Conservation (phyloP, 1,284 basidiomycete genomes). For the Schizophyllum commune region DNA sequence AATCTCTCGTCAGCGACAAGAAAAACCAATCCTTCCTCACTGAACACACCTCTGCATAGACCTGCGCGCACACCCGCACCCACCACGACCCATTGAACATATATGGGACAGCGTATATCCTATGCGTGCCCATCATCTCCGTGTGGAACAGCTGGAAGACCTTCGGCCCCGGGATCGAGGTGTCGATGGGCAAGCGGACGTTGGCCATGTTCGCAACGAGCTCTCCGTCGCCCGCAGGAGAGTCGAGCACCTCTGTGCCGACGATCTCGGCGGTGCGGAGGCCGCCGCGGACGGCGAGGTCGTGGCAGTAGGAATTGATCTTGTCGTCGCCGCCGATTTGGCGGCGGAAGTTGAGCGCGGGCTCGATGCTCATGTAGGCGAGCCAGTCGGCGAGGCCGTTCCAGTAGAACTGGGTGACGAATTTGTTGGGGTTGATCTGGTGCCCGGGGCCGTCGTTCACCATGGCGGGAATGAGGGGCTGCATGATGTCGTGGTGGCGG, state of each 20-base stretch:
- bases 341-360: slow-evolving; percentile 68
- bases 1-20: background rate
- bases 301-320: slow-evolving; percentile 72
- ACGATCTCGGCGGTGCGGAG: slow-evolving; percentile 54
- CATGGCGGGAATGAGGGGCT: background rate
- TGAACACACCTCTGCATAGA: slow-evolving; percentile 64
- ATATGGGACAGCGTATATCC: slow-evolving; percentile 36
- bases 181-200: slow-evolving; percentile 46
- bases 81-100: slow-evolving; percentile 64
- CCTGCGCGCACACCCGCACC: slow-evolving; percentile 63
- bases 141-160: slow-evolving; percentile 26
- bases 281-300: slow-evolving; percentile 70
- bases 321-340: slow-evolving; percentile 79
- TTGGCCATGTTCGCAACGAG: slow-evolving; percentile 26
- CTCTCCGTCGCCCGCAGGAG: slow-evolving; percentile 38
- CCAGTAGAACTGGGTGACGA: background rate
- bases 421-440: background rate
- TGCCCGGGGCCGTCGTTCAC: background rate
- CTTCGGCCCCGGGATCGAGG: slow-evolving; percentile 22
- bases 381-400: background rate
- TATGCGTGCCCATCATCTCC: slow-evolving; percentile 34
- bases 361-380: background rate
- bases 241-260: slow-evolving; percentile 59
- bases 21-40: background rate
- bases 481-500: slow-evolving; percentile 20